Conservation (phyloP, 345 rosid species). For the Syzygium grande region DNA sequence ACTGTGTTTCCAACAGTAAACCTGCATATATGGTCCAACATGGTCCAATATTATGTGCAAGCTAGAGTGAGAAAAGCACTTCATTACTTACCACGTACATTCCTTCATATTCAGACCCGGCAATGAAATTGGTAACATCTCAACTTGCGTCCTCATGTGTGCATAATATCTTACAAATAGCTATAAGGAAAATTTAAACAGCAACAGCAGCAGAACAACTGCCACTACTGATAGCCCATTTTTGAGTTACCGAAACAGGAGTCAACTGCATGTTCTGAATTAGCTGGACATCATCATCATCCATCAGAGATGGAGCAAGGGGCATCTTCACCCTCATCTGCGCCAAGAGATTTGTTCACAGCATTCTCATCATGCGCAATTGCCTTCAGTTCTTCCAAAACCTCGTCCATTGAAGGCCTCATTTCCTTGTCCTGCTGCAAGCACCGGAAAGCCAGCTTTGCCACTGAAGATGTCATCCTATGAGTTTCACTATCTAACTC, state of each 20-base stretch:
- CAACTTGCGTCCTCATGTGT: neutral
- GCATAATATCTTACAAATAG: neutral
- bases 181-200: neutral
- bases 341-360: neutral
- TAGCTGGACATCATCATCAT: neutral
- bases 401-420: conserved; percentile 8
- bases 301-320: neutral
- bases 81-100: neutral
- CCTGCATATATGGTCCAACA: neutral
- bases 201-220: neutral
- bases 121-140: neutral
- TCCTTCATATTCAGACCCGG: neutral
- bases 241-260: neutral
- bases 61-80: neutral
- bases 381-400: neutral
- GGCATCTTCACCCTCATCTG: neutral
- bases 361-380: neutral
- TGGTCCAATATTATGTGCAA: neutral
- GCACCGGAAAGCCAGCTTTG: conserved; percentile 9
- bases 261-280: neutral
- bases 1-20: neutral
- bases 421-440: conserved; percentile 9
- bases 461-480: conserved; percentile 1
- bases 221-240: neutral
- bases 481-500: neutral